Conservation (phyloP, 2,329 filamentous ascomycete species). For the Hypomyces rosellus region DNA sequence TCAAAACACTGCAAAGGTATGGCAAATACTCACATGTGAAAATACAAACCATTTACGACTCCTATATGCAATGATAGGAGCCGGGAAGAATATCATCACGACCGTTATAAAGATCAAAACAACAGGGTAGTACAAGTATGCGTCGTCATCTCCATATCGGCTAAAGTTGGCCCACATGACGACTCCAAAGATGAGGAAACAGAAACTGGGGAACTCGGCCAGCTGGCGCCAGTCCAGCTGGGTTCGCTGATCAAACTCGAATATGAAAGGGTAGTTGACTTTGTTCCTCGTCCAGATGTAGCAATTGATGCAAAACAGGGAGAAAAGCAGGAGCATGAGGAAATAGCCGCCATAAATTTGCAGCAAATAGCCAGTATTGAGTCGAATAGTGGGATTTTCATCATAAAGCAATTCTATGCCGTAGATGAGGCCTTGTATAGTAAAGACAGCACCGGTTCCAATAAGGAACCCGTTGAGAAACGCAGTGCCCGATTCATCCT, state of each 20-base stretch:
- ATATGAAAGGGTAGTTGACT: conserved; percentile 95
- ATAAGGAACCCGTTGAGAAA: conserved; percentile 61
- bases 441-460: conserved; percentile 60
- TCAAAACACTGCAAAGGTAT: too few species aligned
- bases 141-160: conserved; percentile 53
- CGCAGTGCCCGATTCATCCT: conserved; percentile 50
- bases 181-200: conserved; percentile 70
- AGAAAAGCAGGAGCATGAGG: conserved; percentile 70
- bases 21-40: conserved; percentile 58
- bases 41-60: conserved; percentile 82
- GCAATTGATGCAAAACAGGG: conserved; percentile 81
- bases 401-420: conserved; percentile 48
- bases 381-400: conserved; percentile 39
- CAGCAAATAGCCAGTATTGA: conserved; percentile 61
- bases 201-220: conserved; percentile 78
- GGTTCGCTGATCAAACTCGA: conserved; percentile 86
- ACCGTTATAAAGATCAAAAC: conserved; percentile 65
- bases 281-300: conserved; percentile 75
- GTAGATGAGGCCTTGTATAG: conserved; percentile 58
- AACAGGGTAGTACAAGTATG: conserved; percentile 84
- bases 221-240: conserved; percentile 86
- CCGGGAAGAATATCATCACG: conserved; percentile 68
- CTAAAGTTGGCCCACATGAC: conserved; percentile 88
- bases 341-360: conserved; percentile 95
- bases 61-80: conserved; percentile 65